phyloP scores from a whole-genome alignment of 1,284 basidiomycete species.

The Tetrapyrgos nigripes region DNA sequence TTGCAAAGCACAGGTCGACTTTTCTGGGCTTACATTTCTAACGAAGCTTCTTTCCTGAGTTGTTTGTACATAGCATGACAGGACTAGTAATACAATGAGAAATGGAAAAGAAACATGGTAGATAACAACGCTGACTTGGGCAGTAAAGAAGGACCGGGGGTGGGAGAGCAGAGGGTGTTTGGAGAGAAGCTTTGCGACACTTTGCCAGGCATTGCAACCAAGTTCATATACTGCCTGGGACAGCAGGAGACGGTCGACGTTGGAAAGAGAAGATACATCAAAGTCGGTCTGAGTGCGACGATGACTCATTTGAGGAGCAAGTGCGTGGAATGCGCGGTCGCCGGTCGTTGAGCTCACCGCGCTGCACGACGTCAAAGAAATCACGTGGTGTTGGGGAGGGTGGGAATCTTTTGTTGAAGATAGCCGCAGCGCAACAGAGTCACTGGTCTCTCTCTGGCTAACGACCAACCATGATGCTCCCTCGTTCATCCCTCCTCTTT shows the following conservation, averaged over 20 bases:
- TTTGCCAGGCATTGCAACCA: slow-evolving; percentile 77
- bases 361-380: too few relatives aligned
- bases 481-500: slow-evolving; percentile 43
- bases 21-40: slow-evolving; percentile 63
- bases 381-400: too few relatives aligned
- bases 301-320: too few relatives aligned
- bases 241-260: slow-evolving; percentile 75
- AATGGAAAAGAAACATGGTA: slow-evolving; percentile 13
- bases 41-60: slow-evolving; percentile 71
- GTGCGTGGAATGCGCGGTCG: too few relatives aligned
- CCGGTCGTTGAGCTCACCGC: too few relatives aligned
- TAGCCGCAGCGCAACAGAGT: too few relatives aligned
- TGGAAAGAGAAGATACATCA: slow-evolving; percentile 42
- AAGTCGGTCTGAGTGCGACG: slow-evolving; percentile 11
- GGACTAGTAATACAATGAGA: slow-evolving; percentile 48
- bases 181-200: slow-evolving; percentile 69
- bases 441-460: too few relatives aligned
- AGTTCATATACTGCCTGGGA: slow-evolving; percentile 87
- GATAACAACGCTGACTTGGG: slow-evolving; percentile 53
- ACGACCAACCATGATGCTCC: slow-evolving; percentile 56
- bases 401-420: too few relatives aligned
- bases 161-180: slow-evolving; percentile 71
- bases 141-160: slow-evolving; percentile 70
- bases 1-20: slow-evolving; percentile 1
- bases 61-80: slow-evolving; percentile 71